Base-by-base conservation (phyloP, 2,329 filamentous ascomycete species). In the Fusarium neocosmosporiellum region DNA sequence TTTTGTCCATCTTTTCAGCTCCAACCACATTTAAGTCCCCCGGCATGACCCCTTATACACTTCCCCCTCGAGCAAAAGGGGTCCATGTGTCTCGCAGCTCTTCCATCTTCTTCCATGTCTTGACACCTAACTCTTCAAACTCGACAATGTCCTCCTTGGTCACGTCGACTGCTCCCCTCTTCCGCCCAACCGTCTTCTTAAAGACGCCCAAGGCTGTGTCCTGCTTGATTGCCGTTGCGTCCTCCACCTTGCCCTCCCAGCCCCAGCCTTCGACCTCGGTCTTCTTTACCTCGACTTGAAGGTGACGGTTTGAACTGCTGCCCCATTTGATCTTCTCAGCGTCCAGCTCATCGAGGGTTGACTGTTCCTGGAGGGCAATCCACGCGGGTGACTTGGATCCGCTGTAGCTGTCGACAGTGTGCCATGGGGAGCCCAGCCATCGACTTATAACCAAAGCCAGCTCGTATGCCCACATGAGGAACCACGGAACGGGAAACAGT, bases 221-320 rank as follows among this genome's bases (percentile, higher is more conserved):
- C 4, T 82, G 83, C 39, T 82, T 80, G 58, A 78, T 78, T 3
- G 83, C 82, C 9, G 83, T 73, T 48, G 83, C 82, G 39, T 85
- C 83, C 71, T 87, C 86, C n/a, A 86, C 84, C 11, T 82, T 84
- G 63, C 92, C 91, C 71, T 89, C 85, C 82, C 91, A 92, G 0
- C 94, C 95, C 95, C 95, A 98, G 9, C 94, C 94, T 48, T 94
- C 91, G 4, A 97, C 92, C 81, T 98, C 94, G 1, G 95, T 97
- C 77, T 90, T 90, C 81, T 92, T 92, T 7, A 94, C 89, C 41
- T 87, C 84, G 67, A 89, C 87, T 22, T 86, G 83, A 0, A 92
- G 91, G 63, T 83, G 81, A 13, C 88, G 81, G 72, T 92, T 88
- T 10, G 88, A 88, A n/a, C 90, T 88, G 33, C 92, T 93, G 4